Evolutionary conservation across 306 rosid species (phyloP), one percentile per base, ranked within the genome.

Genomic region (Rubus parviflorus): DNA sequence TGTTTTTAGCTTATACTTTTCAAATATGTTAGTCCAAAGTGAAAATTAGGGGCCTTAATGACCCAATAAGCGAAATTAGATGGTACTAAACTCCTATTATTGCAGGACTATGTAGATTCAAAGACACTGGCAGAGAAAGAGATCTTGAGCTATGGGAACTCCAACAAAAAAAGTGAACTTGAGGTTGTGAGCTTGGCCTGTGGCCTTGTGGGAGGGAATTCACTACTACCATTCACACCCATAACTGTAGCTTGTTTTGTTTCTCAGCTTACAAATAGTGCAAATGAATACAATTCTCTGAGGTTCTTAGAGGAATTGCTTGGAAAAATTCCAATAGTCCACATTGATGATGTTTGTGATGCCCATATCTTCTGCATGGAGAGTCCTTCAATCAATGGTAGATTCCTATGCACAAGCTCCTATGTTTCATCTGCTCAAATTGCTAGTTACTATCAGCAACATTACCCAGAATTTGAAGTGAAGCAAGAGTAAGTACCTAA

Each of bases 351-450:
- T 58, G 84, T 76, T 15, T 79, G 86, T 54, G 80, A 79, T 16
- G 86, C 88, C 0, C 86, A 75, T 70, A 72, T 82, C 38, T 82
- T 85, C 80, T 79, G 84, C 74, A 72, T 82, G 78, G 86, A 82
- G 23, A 83, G 70, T 58, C 53, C 78, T 73, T 67, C 82, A 2
- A 13, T 82, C 5, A 25, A 22, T 10, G 88, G 86, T 8, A 79
- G 86, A 62, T 73, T 80, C 70, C 35, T 86, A 74, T 84, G 88
- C 40, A 81, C 91, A 17, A 81, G 66, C 47, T 83, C 93, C 5
- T 89, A 2, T 77, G 66, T 62, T 22, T 87, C 96, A 2, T 47
- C 87, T 23, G 17, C 72, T 14, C 88, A 91, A 15, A 89, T 91
- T n/a, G 83, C 83, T 23, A 60, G 63, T n/a, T 75, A 83, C 75